A percentile compares a stretch with the other conserved stretches of the same genome.
Evolutionary conservation across 2,329 filamentous ascomycete species (phyloP).

Genomic region (Cadophora gregata): DNA sequence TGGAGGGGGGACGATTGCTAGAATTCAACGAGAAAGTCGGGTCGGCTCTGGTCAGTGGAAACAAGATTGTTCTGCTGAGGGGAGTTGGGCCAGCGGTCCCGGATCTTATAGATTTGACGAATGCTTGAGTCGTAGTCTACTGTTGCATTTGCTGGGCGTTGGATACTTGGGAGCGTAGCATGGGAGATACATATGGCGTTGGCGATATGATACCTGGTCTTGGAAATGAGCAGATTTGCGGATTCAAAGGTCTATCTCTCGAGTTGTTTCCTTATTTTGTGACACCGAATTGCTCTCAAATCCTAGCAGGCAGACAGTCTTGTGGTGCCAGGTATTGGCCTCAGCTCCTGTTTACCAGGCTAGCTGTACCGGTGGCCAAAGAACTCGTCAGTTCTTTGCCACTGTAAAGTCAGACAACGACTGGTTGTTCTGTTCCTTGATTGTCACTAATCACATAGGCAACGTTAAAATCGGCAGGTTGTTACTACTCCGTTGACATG

Average conservation of each 20-base stretch:
- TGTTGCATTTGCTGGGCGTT: constrained; percentile 11
- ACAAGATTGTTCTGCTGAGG: constrained; percentile 86
- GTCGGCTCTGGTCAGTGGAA: constrained; percentile 73
- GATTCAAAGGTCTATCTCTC: neutral
- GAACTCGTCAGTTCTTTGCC: neutral
- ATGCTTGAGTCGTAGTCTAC: constrained; percentile 14
- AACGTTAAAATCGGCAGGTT: neutral
- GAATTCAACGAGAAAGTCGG: constrained; percentile 91
- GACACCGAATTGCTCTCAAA: neutral
- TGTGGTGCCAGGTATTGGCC: neutral
- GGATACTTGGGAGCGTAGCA: constrained; percentile 12
- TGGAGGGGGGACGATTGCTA: constrained; percentile 84
- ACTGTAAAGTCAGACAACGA: too few species aligned
- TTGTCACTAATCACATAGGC: too few species aligned
- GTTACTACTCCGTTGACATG: too few species aligned
- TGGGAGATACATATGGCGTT: constrained; percentile 13
- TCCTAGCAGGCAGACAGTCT: neutral
- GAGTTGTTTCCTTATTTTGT: neutral
- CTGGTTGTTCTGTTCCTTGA: neutral
- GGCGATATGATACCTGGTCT: constrained; percentile 4
- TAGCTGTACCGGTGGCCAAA: neutral
- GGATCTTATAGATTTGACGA: constrained; percentile 65
- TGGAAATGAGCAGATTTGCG: neutral
- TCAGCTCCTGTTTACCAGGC: neutral
- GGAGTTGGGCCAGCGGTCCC: constrained; percentile 80